phyloP scores from a whole-genome alignment of 1,139 yeast genomes.

The Petasospora rhodanensis region DNA sequence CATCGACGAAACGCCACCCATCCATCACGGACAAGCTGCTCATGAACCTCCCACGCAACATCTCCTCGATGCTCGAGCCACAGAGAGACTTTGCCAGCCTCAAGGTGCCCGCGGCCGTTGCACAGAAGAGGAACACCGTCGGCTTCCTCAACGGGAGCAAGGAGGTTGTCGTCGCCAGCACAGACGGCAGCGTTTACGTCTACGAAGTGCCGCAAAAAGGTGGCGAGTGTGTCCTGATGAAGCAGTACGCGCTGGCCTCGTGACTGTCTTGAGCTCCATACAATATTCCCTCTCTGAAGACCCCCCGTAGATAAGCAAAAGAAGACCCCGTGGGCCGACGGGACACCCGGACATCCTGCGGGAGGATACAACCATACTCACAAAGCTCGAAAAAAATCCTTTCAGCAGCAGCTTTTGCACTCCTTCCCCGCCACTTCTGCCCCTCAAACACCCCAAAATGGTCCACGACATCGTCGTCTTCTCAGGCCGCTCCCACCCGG shows the following conservation, averaged over 20 bases:
- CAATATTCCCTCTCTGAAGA: no score
- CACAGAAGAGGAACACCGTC: slow-evolving; percentile 28
- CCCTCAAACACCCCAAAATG: slow-evolving; percentile 18
- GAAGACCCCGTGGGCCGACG: no score
- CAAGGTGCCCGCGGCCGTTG: slow-evolving; percentile 28
- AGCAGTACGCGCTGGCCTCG: slow-evolving; percentile 31
- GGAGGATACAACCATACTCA: no score
- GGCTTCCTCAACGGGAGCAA: slow-evolving; percentile 27
- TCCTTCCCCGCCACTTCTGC: no score
- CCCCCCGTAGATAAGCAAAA: no score
- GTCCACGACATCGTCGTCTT: slow-evolving; percentile 64
- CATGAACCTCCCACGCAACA: slow-evolving; percentile 29
- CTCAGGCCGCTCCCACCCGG: slow-evolving; percentile 69
- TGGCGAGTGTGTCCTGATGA: slow-evolving; percentile 34
- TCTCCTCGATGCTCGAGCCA: slow-evolving; percentile 34
- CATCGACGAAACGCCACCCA: slow-evolving; percentile 8
- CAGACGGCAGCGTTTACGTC: slow-evolving; percentile 26
- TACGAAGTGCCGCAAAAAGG: slow-evolving; percentile 28
- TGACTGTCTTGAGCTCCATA: no score
- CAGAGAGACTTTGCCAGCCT: slow-evolving; percentile 36
- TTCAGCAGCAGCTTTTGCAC: no score
- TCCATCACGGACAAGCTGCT: slow-evolving; percentile 22
- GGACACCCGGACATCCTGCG: no score
- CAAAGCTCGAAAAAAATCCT: no score
- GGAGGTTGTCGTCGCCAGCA: slow-evolving; percentile 26